phyloP scores from a whole-genome alignment of 148 eudicot genomes.

The Rhododendron henanense region DNA sequence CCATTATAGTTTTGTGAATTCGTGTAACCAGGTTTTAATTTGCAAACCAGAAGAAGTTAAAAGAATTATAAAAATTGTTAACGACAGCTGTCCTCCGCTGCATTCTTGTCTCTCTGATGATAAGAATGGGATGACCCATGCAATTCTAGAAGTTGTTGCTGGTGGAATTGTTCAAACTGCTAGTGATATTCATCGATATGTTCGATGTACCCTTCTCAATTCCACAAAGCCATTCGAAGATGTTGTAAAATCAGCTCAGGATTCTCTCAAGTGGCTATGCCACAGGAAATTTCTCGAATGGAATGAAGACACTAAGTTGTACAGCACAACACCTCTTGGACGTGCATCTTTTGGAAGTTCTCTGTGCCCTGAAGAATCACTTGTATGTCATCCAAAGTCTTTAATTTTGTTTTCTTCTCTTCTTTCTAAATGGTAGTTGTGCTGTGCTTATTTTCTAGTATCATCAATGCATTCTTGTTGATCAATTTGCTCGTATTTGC shows the following conservation, averaged over 20 bases:
- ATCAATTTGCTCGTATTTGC: neutral
- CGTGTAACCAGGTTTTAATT: constrained; percentile 59
- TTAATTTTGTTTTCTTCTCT: neutral
- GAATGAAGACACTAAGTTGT: constrained; percentile 91
- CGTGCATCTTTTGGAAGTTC: constrained; percentile 98
- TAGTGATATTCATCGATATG: constrained; percentile 89
- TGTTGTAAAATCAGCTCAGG: constrained; percentile 96
- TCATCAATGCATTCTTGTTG: neutral
- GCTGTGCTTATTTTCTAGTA: neutral
- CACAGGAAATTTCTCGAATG: constrained; percentile 89
- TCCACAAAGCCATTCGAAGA: constrained; percentile 96
- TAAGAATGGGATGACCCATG: constrained; percentile 99
- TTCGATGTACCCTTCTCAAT: constrained; percentile 94
- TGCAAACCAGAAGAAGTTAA: constrained; percentile 88
- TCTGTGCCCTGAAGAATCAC: constrained; percentile 92
- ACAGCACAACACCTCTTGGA: constrained; percentile 87
- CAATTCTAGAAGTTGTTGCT: constrained; percentile 95
- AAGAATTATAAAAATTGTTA: constrained; percentile 64
- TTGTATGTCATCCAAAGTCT: constrained; percentile 41
- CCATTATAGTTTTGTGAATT: neutral
- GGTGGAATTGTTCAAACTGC: constrained; percentile 98
- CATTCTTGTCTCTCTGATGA: constrained; percentile 98
- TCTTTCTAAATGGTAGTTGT: neutral
- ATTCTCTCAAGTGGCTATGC: constrained; percentile 93
- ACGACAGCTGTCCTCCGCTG: constrained; percentile 88